These are phyloP conservation scores for Zasmidium cellare DNA, from an alignment of 2,329 filamentous ascomycete species.

Conservation along the genomic window DNA sequence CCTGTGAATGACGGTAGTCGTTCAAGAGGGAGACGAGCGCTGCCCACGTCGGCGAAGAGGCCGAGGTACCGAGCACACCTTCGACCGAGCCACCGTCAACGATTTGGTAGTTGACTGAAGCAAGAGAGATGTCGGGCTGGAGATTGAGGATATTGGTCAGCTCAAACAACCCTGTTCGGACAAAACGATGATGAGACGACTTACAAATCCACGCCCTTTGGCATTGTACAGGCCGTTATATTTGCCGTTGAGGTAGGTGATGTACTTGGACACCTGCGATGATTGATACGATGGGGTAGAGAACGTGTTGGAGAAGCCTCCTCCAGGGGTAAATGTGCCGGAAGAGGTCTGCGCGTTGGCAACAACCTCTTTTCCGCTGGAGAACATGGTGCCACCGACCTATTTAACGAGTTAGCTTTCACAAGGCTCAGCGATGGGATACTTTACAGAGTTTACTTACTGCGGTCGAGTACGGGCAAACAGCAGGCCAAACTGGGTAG, in stretches of 20 bases:
- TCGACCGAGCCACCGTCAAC: background rate
- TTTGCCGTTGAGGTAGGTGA: constrained; percentile 40
- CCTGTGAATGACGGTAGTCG: constrained; percentile 56
- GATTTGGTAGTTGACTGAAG: background rate
- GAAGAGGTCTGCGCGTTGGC: constrained; percentile 24
- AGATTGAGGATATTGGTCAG: no score
- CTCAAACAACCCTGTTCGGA: no score
- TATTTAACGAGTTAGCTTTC: background rate
- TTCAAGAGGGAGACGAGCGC: constrained; percentile 63
- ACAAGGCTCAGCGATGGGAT: constrained; percentile 25
- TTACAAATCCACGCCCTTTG: constrained; percentile 42
- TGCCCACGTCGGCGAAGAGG: constrained; percentile 60
- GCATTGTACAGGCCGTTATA: constrained; percentile 48
- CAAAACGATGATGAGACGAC: no score
- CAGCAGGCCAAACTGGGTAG: constrained; percentile 48
- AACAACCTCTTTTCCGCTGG: background rate
- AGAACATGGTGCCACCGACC: background rate
- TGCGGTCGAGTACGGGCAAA: constrained; percentile 37
- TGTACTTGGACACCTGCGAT: constrained; percentile 41
- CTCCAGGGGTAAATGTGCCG: constrained; percentile 52
- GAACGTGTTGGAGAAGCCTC: constrained; percentile 49
- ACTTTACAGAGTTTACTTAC: constrained; percentile 45
- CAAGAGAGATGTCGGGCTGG: background rate
- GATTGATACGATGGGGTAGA: constrained; percentile 45
- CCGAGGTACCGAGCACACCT: constrained; percentile 44